Conservation (phyloP, 108 stramenopile species). For the Cylindrotheca closterium region DNA sequence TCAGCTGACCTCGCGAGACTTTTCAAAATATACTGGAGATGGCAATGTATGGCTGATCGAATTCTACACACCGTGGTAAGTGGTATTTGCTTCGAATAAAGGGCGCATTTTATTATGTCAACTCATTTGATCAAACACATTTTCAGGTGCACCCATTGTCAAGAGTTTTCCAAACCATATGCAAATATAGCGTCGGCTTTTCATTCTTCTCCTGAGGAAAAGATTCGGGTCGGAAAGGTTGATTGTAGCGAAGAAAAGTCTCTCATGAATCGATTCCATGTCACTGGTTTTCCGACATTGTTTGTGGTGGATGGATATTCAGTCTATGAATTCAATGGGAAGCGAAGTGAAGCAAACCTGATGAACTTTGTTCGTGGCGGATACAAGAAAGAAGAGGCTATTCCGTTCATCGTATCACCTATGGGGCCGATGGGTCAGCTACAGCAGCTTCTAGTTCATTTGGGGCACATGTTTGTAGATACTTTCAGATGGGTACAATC, state of each 20-base stretch:
- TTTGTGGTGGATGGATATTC: conserved; percentile 72
- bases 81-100: background rate
- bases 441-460: conserved; percentile 52
- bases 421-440: conserved; percentile 79
- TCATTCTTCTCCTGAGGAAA: conserved; percentile 27
- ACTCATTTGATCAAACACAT: conserved; percentile 1
- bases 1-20: conserved; percentile 53
- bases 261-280: conserved; percentile 59
- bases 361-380: conserved; percentile 55
- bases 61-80: conserved; percentile 79
- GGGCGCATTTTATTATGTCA: background rate
- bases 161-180: conserved; percentile 60
- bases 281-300: conserved; percentile 78
- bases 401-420: conserved; percentile 53
- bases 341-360: conserved; percentile 48
- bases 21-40: conserved; percentile 56
- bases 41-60: conserved; percentile 81
- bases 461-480: conserved; percentile 41
- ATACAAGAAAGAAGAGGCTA: conserved; percentile 47
- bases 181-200: conserved; percentile 48
- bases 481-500: conserved; percentile 44
- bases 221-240: conserved; percentile 80
- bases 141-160: conserved; percentile 67
- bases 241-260: conserved; percentile 71
- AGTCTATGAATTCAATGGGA: conserved; percentile 66